These are phyloP conservation scores for Rhodomyrtus tomentosa DNA, from an alignment of 345 rosid species.

Conservation along the genomic window DNA sequence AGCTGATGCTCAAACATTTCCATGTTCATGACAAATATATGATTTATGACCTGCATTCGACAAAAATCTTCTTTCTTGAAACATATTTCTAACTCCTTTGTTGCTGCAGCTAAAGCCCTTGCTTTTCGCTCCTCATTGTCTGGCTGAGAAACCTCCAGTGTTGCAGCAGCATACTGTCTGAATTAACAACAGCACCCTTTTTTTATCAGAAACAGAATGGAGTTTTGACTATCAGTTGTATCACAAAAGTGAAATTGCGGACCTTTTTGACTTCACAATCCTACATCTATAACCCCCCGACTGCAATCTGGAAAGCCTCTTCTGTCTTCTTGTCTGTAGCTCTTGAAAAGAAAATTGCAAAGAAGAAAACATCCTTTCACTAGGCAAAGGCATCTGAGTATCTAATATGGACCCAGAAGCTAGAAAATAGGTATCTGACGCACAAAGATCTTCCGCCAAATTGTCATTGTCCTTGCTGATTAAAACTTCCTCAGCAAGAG, in stretches of 20 bases:
- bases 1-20: neutral
- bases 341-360: constrained; percentile 67
- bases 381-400: constrained; percentile 32
- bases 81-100: constrained; percentile 75
- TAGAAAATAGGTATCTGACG: constrained; percentile 20
- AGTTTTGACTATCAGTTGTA: neutral
- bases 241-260: neutral
- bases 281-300: constrained; percentile 20
- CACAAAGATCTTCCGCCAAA: constrained; percentile 20
- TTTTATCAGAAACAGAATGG: neutral
- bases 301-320: constrained; percentile 42
- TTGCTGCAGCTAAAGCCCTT: constrained; percentile 78
- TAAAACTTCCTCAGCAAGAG: constrained; percentile 20
- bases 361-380: constrained; percentile 44
- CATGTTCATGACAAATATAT: neutral
- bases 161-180: constrained; percentile 80
- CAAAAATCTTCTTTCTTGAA: constrained; percentile 81
- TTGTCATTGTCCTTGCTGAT: constrained; percentile 11
- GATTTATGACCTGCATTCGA: constrained; percentile 66
- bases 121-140: constrained; percentile 77
- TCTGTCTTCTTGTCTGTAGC: constrained; percentile 47
- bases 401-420: constrained; percentile 26
- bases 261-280: constrained; percentile 32
- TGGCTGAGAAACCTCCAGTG: constrained; percentile 71
- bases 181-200: constrained; percentile 1